Evolutionary conservation across 441 rosid genomes (phyloP), one percentile per base, ranked within the genome.

Genomic region (Populus hybrid): DNA sequence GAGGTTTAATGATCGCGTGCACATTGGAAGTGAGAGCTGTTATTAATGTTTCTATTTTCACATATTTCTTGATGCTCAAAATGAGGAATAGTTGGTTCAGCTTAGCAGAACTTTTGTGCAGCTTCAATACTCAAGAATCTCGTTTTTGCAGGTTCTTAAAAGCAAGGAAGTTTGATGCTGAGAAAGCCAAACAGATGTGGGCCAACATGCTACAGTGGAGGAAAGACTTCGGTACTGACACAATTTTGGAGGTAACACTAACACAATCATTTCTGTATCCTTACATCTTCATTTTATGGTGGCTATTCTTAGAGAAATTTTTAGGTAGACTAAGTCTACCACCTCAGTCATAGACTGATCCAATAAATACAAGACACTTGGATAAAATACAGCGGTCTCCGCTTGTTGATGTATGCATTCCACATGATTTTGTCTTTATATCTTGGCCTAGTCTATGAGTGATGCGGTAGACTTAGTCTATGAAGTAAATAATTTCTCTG

Each of bases 161-260:
- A 79, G 99, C 98, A 66, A 91, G 99, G 83, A 97, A 97, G 88
- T 94, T 93, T 73, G 98, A 96, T 81, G 83, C 91, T 70, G 98
- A 94, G 75, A 96, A 91, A 81, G 98, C 98, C 65, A 94, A 93
- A 84, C 94, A 92, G 74, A 96, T 96, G 99, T 96, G 99, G 99
- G 82, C 88, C 66, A 94, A 92, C 78, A 94, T 94, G 99, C 88
- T 96, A 77, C 89, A 89, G 40, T 96, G 99, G 99, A 93, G 99
- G 88, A 96, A 89, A 84, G 99, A 96, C 53, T 96, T 92, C 7
- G 95, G 95, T 50, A 89, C 88, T 57, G 97, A 97, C 85, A 91
- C 95, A 26, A 89, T 97, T 79, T 82, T 86, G 80, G 92, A 94
- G 94, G 99, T 96, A 81, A 67, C 21, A 28, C 14, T n/a, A 75